Conservation (phyloP, 23 red algal genomes). For the Gracilaria caudata region DNA sequence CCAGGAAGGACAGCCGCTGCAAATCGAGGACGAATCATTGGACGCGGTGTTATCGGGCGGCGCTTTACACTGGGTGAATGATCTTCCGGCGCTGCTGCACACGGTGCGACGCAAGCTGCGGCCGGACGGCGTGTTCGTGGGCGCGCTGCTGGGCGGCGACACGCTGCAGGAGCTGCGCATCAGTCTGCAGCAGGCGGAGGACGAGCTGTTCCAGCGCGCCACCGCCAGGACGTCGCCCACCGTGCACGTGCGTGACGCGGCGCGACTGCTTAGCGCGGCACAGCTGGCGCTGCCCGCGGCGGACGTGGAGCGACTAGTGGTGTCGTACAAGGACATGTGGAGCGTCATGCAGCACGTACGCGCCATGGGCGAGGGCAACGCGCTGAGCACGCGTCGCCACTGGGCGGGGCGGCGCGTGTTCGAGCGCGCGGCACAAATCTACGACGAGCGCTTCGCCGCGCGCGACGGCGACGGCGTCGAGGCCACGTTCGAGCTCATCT, state of each 20-base stretch:
- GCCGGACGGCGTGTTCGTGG: conserved; percentile 91
- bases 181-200: conserved; percentile 89
- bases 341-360: conserved; percentile 83
- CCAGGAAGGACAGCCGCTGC: not conserved
- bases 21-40: conserved; percentile 33
- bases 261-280: conserved; percentile 48
- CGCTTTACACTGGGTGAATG: conserved; percentile 96
- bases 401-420: conserved; percentile 69
- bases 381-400: conserved; percentile 31
- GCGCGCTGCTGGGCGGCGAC: conserved; percentile 88
- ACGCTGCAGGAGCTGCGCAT: conserved; percentile 87
- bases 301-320: conserved; percentile 78
- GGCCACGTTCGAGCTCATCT: conserved; percentile 85
- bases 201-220: conserved; percentile 65
- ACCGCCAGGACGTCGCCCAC: conserved; percentile 78
- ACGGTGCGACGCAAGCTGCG: conserved; percentile 43
- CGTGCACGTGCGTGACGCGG: conserved; percentile 78
- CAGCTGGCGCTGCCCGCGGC: conserved; percentile 79
- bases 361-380: conserved; percentile 91
- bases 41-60: conserved; percentile 77
- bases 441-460: conserved; percentile 73
- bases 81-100: conserved; percentile 68
- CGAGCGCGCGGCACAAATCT: conserved; percentile 71
- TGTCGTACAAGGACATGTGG: conserved; percentile 75
- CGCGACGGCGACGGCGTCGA: conserved; percentile 41